Evolutionary conservation across 2,329 filamentous ascomycete species (phyloP), one percentile per base, ranked within the genome.

Genomic region (Triangularia setosa): DNA sequence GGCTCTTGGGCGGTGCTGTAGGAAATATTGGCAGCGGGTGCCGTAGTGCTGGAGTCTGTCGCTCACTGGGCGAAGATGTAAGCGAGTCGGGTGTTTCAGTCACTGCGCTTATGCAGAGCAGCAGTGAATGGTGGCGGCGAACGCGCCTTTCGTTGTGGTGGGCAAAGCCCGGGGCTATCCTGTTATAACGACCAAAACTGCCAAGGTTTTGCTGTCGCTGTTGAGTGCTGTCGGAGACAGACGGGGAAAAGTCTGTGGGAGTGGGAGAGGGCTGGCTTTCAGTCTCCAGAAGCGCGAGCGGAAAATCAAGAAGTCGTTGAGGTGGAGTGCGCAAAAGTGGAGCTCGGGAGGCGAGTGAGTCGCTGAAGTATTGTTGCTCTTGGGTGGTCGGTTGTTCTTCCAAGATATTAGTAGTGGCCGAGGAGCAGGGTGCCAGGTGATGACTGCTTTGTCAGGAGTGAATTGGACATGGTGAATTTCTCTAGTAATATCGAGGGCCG

Each of bases 71-170:
- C 53, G 30, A 64, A 58, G 48, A 61, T 60, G 63, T 64, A 68
- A 65, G 68, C 63, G 64, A 69, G 65, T 62, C 62, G 68, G 55
- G 63, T 63, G 64, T 67, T 63, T 65, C 60, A 63, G 61, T 64
- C 66, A 68, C 68, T 68, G 70, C 70, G 71, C 70, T 69, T 71
- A 71, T 71, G 69, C 71, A 71, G 23, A 70, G 70, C 69, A 66
- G 68, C 68, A 69, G 67, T 67, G 63, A 68, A n/a, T 64, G 63
- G 69, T 67, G 70, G 69, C 67, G 70, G 70, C 70, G 68, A 71
- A 65, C 65, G 64, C 69, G 69, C 71, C 70, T 68, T 62, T 63
- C 58, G n/a, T 48, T 21, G 64, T 68, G 66, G 67, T 69, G 71
- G 71, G 71, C 71, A 70, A 59, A 64, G 68, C 68, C 69, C 70